These are phyloP conservation scores for Geotrichum australiense DNA, from an alignment of 1,139 yeast genomes.

Conservation along the genomic window DNA sequence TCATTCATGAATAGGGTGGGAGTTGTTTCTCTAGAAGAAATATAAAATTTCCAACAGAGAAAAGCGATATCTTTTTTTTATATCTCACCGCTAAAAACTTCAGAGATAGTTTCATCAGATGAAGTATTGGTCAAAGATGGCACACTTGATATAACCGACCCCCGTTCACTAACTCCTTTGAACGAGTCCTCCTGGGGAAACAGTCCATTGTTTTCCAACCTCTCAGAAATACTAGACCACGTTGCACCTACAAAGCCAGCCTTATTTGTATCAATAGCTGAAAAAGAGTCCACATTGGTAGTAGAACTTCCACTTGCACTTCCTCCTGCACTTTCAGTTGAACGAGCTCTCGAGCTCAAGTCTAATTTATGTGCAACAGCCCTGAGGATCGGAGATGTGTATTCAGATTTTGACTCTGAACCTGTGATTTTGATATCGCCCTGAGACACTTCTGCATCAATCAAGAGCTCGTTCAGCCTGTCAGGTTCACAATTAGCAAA, in stretches of 20 bases:
- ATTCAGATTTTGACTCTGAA: not conserved
- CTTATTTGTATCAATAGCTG: too few species aligned
- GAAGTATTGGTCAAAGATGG: slow-evolving; percentile 12
- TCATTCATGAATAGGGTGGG: too few species aligned
- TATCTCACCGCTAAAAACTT: slow-evolving; percentile 2
- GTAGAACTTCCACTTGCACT: not conserved
- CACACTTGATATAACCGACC: slow-evolving; percentile 2
- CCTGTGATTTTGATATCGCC: slow-evolving; percentile 24
- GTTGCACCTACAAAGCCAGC: too few species aligned
- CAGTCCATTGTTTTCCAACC: slow-evolving; percentile 4
- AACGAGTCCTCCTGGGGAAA: slow-evolving; percentile 7
- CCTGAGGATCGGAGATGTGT: not conserved
- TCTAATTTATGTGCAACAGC: slow-evolving; percentile 2
- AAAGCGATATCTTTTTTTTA: not conserved
- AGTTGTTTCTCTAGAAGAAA: too few species aligned
- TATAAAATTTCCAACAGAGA: not conserved
- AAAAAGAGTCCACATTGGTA: too few species aligned
- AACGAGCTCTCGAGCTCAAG: not conserved
- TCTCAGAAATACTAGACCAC: slow-evolving; percentile 2
- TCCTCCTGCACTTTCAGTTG: not conserved
- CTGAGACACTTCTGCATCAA: slow-evolving; percentile 31
- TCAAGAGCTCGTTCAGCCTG: slow-evolving; percentile 28
- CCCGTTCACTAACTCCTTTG: slow-evolving; percentile 6
- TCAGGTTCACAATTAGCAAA: slow-evolving; percentile 34
- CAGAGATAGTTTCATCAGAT: slow-evolving; percentile 8